phyloP scores from a whole-genome alignment of 2,329 filamentous ascomycete genomes.

The Xylaria digitata region DNA sequence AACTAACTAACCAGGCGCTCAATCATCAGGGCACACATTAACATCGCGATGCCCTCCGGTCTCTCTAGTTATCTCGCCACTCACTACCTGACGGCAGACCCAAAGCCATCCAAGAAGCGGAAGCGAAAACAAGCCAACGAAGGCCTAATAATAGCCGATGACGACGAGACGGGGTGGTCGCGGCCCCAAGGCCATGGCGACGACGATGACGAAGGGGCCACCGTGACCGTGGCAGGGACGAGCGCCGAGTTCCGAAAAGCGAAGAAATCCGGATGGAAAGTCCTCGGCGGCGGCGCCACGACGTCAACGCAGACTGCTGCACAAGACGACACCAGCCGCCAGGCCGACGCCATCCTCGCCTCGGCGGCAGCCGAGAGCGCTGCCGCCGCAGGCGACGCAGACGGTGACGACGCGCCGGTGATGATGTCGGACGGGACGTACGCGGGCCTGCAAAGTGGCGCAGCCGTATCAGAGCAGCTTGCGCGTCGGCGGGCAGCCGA shows the following conservation, averaged over 20 bases:
- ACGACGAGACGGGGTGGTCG: constrained; percentile 68
- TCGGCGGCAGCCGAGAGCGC: constrained; percentile 73
- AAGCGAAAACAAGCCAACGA: constrained; percentile 67
- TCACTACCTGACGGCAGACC: constrained; percentile 79
- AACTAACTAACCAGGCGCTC: not conserved
- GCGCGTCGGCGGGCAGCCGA: constrained; percentile 66
- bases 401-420: constrained; percentile 55
- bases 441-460: constrained; percentile 87
- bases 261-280: constrained; percentile 86
- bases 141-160: constrained; percentile 73
- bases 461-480: constrained; percentile 77
- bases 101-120: constrained; percentile 70
- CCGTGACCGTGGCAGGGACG: constrained; percentile 59
- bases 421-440: constrained; percentile 89
- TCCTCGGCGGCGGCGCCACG: constrained; percentile 69
- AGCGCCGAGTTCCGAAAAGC: constrained; percentile 75
- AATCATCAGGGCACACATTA: not conserved
- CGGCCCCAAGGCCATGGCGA: constrained; percentile 59
- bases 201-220: constrained; percentile 66
- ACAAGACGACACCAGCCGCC: constrained; percentile 61
- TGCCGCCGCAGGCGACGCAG: constrained; percentile 58
- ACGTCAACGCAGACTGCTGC: constrained; percentile 58
- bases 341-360: constrained; percentile 79
- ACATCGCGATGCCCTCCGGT: constrained; percentile 62
- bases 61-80: constrained; percentile 89